Evolutionary conservation across 2,329 filamentous ascomycete genomes (phyloP), one percentile per base, ranked within the genome.

Genomic region (Claviceps citrina): DNA sequence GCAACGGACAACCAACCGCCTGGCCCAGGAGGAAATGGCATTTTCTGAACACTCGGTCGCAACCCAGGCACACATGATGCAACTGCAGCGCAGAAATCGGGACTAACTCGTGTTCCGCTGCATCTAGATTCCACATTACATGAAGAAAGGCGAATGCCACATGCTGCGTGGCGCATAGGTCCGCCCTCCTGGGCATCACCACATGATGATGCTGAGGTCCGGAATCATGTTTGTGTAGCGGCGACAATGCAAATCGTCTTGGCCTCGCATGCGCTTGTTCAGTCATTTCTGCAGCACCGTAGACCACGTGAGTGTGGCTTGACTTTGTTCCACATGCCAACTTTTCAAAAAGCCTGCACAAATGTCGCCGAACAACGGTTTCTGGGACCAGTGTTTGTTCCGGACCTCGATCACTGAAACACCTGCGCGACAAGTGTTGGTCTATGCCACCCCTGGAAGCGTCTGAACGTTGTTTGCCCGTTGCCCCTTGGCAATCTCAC

Each of bases 1-100:
- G 42, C 43, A 40, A 30, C 27, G 40, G 20, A 18, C 34, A 44
- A 38, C 39, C 41, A 55, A 57, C 54, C 54, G 48, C 53, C 46
- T 46, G 53, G 49, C 41, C 48, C 47, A 37, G 32, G 46, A 54
- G 51, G 53, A 54, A 46, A 43, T 43, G 44, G 43, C 40, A 46
- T 47, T 36, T 10, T 40, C 45, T 47, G 45, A 47, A 47, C 18
- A 31, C 28, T 24, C 9, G 4, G 22, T 35, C 13, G 13, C 19
- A 24, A 31, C 18, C 10, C 5, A 24, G 20, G n/a, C n/a, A 24
- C 7, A 31, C 6, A 28, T 20, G 12, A 18, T 39, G 28, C 22
- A n/a, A 32, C 19, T 25, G 20, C 20, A 19, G 22, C 13, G 16
- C 8, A 16, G 13, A 31, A 26, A 19, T 7, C 7, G 22, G 22